phyloP scores from a whole-genome alignment of 179 eudicot species.

The Amaranthus tricolor region DNA sequence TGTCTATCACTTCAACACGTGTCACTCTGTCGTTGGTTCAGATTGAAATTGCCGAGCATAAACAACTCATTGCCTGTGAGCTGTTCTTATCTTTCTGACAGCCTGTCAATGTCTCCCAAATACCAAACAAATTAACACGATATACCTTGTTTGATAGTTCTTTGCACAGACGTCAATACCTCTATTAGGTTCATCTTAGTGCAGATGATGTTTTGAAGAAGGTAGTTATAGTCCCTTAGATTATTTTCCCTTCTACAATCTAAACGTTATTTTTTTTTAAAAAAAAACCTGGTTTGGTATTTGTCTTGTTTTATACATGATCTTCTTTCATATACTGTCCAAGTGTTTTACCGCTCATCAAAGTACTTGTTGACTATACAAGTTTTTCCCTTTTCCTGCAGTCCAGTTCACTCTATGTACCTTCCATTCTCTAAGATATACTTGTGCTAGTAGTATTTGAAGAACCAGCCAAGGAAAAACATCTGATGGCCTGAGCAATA shows the following conservation, averaged over 20 bases:
- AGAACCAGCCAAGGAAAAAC: neutral
- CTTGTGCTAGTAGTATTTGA: neutral
- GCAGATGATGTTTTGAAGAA: constrained; percentile 9
- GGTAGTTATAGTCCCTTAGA: constrained; percentile 3
- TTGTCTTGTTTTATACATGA: neutral
- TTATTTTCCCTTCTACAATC: constrained; percentile 1
- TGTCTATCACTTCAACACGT: constrained; percentile 9
- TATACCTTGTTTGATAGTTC: constrained; percentile 9
- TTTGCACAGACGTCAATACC: constrained; percentile 6
- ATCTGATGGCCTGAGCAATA: neutral
- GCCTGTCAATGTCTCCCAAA: constrained; percentile 5
- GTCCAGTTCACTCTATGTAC: constrained; percentile 9
- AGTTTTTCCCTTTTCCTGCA: constrained; percentile 10
- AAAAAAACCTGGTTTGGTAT: neutral
- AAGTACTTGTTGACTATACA: constrained; percentile 3
- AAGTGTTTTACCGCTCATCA: neutral
- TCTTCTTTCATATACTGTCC: neutral
- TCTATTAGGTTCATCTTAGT: constrained; percentile 4
- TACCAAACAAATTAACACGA: neutral
- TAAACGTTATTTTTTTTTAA: neutral
- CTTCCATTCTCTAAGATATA: neutral
- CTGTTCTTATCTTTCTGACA: constrained; percentile 18
- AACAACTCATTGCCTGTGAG: constrained; percentile 10
- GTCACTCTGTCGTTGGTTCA: constrained; percentile 6
- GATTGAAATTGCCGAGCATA: neutral